Conservation (phyloP, 1,139 yeast species). For the Scheffersomyces illinoinensis region DNA sequence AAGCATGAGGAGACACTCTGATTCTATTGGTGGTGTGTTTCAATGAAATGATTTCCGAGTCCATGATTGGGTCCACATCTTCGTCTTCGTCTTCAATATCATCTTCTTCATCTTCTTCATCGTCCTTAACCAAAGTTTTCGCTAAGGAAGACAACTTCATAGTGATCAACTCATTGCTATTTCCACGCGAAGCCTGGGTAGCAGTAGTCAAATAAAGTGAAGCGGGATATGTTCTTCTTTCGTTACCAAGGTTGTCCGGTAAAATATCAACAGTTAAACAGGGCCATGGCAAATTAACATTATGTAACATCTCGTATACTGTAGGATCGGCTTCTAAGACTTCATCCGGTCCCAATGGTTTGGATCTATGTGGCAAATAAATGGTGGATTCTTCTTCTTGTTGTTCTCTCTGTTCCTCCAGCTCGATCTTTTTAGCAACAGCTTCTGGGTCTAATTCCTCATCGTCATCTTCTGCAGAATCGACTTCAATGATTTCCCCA, state of each 20-base stretch:
- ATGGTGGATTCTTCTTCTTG: slow-evolving; percentile 41
- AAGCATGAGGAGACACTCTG: slow-evolving; percentile 79
- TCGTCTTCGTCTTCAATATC: slow-evolving; percentile 70
- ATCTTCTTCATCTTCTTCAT: slow-evolving; percentile 66
- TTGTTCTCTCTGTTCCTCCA: slow-evolving; percentile 25
- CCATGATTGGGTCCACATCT: slow-evolving; percentile 80
- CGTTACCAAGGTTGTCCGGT: slow-evolving; percentile 84
- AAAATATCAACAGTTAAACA: slow-evolving; percentile 87
- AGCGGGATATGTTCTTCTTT: slow-evolving; percentile 89
- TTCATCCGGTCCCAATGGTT: slow-evolving; percentile 93
- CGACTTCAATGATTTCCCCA: slow-evolving; percentile 81
- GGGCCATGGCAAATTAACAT: slow-evolving; percentile 95
- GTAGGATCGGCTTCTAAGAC: slow-evolving; percentile 95
- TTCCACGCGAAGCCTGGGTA: slow-evolving; percentile 85
- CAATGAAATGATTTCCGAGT: slow-evolving; percentile 74
- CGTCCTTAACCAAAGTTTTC: slow-evolving; percentile 83
- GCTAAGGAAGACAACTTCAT: slow-evolving; percentile 80
- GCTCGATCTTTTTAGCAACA: slow-evolving; percentile 23
- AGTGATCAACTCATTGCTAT: slow-evolving; percentile 84
- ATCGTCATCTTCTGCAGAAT: slow-evolving; percentile 65
- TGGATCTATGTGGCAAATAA: slow-evolving; percentile 84
- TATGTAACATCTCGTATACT: slow-evolving; percentile 95
- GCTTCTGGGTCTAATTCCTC: slow-evolving; percentile 43
- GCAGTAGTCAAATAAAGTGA: slow-evolving; percentile 86
- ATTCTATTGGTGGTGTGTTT: slow-evolving; percentile 87